A percentile compares a stretch with the other conserved stretches of the same genome.
Conservation (phyloP, 495 filamentous ascomycete genomes). For the Aspergillus mulundensis region DNA sequence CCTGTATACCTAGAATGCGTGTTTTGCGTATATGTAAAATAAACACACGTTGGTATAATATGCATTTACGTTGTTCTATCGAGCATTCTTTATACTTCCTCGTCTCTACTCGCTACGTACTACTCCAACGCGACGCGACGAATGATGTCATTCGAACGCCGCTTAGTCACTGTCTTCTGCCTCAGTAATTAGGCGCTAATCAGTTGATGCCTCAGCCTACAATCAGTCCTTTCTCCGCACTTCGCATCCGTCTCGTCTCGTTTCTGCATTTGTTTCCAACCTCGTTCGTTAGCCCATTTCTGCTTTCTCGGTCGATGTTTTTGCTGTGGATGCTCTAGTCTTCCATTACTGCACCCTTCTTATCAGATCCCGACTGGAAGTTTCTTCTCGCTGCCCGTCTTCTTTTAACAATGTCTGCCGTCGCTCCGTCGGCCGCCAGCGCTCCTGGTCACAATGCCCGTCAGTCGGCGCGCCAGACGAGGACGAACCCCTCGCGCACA, state of each 20-base stretch:
- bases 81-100: not conserved
- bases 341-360: slow-evolving; percentile 4
- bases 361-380: slow-evolving; percentile 20
- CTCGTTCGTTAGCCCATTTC: not conserved
- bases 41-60: slow-evolving; percentile 21
- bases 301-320: slow-evolving; percentile 9
- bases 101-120: not conserved
- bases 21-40: slow-evolving; percentile 24
- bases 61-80: slow-evolving; percentile 1
- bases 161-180: slow-evolving; percentile 24
- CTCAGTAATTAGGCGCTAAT: slow-evolving; percentile 18
- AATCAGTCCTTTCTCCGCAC: slow-evolving; percentile 20
- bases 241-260: slow-evolving; percentile 7
- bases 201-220: slow-evolving; percentile 10
- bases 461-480: slow-evolving; percentile 56
- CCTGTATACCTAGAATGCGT: slow-evolving; percentile 23
- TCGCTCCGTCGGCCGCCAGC: slow-evolving; percentile 29
- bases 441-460: slow-evolving; percentile 37
- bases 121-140: too few species aligned
- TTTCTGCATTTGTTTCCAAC: slow-evolving; percentile 13
- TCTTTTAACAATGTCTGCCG: slow-evolving; percentile 27
- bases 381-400: not conserved
- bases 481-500: slow-evolving; percentile 57
- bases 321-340: not conserved
- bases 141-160: slow-evolving; percentile 16